Evolutionary conservation across 2,329 filamentous ascomycete genomes (phyloP), one percentile per base, ranked within the genome.

Genomic region (Ophiocordyceps camponoti-floridani): DNA sequence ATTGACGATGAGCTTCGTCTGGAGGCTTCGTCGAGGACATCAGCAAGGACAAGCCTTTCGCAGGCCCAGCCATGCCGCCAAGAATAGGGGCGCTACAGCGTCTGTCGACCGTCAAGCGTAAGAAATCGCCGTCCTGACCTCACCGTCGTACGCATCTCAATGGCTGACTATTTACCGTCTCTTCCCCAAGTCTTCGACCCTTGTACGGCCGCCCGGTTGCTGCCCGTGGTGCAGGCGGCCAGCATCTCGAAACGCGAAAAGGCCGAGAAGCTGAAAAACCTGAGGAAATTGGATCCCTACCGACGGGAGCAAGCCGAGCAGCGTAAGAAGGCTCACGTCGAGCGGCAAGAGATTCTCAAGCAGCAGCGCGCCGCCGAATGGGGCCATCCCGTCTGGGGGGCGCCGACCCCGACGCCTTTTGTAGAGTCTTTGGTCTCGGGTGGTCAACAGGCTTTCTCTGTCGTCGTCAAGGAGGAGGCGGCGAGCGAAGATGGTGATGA

Each of bases 351-450:
- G 49, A 77, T 78, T 49, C 72, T 96, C 45, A 62, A 76, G 48
- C 66, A 75, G 50, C 68, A 79, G 57, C 77, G 84, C 47, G 69
- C 75, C 47, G 70, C 70, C 42, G 70, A 70, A 41, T 69, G 81
- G 51, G 89, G 89, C 43, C 76, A 93, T 60, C 84, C 87, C 1
- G 69, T 98, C 74, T 80, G 53, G 91, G 89, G 56, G 70, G 79
- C 47, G 63, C 14, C 35, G 7, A 37, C 35, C n/a, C 35, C 73
- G 35, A 95, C 91, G 14, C 75, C 87, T 28, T 95, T 94, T 57
- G 66, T 94, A 54, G 73, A 85, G 63, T 88, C 85, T 3, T 79
- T 94, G 53, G 81, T 85, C 56, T 75, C 72, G 10, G 79, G 72
- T 19, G 72, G 71, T 44, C 72, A 75, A 51, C 59, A 56, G 2